Evolutionary conservation across 768 basidiomycete species (phyloP).

Genomic region (Russula olivacea): DNA sequence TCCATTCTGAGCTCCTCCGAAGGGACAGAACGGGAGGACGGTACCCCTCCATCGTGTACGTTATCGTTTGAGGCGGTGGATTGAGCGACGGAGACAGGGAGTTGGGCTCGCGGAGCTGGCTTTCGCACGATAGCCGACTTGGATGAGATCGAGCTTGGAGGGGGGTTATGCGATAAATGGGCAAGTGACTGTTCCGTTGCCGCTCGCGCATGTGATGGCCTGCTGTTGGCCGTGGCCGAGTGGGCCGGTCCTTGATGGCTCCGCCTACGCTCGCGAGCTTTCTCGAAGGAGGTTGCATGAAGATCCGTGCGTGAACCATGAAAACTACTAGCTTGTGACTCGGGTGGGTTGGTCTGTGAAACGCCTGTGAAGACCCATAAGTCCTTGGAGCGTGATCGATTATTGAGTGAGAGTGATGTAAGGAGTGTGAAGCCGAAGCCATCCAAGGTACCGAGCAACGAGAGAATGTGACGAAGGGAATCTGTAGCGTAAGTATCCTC

Average conservation of each 20-base stretch:
- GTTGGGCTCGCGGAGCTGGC: slow-evolving; percentile 55
- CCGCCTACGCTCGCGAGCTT: slow-evolving; percentile 12
- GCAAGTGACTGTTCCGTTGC: slow-evolving; percentile 18
- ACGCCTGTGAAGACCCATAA: slow-evolving; percentile 72
- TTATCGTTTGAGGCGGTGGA: slow-evolving; percentile 30
- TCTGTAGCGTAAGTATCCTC: slow-evolving; percentile 71
- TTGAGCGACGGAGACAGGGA: slow-evolving; percentile 49
- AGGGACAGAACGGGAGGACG: background rate
- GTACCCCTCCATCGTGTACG: slow-evolving; percentile 11
- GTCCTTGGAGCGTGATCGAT: slow-evolving; percentile 67
- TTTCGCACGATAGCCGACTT: slow-evolving; percentile 49
- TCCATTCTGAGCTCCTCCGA: slow-evolving; percentile 32
- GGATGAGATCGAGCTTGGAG: slow-evolving; percentile 26
- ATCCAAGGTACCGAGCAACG: slow-evolving; percentile 61
- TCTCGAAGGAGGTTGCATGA: slow-evolving; percentile 18
- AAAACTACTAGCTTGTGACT: slow-evolving; percentile 35
- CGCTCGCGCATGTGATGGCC: slow-evolving; percentile 15
- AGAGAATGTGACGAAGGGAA: slow-evolving; percentile 64
- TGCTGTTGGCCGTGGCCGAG: background rate
- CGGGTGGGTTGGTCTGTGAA: slow-evolving; percentile 29
- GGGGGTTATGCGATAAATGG: slow-evolving; percentile 16
- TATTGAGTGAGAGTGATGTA: slow-evolving; percentile 65
- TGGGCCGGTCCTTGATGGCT: slow-evolving; percentile 8
- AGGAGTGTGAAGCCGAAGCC: slow-evolving; percentile 61
- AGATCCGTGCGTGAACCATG: slow-evolving; percentile 35